Evolutionary conservation across 1,284 basidiomycete genomes (phyloP), one percentile per base, ranked within the genome.

Genomic region (Veloporphyrellus conicus): DNA sequence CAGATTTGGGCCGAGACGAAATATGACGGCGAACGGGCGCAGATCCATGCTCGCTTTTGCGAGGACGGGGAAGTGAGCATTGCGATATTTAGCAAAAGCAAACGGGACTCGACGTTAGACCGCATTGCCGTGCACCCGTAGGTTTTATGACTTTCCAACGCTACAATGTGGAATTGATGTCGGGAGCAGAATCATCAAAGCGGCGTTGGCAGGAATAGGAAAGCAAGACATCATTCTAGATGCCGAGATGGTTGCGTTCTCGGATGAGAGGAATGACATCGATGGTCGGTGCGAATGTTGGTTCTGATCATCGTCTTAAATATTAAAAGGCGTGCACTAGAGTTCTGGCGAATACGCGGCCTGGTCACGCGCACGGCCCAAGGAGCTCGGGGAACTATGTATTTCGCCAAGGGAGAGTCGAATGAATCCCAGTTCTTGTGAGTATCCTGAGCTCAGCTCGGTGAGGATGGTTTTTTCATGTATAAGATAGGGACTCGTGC

Each of bases 11-110:
- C 84, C 1, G 92, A 95, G 68, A 90, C 82, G 2, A 94, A 95
- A 66, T 92, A 93, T 62, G 92, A 94, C 53, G 92, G 92, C 6
- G 91, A 93, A 64, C 76, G 90, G 60, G 87, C 81, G 49, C 92
- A 95, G 61, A 90, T 93, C 23, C 92, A 95, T 59, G 76, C 92
- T 20, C 71, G 83, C 54, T 59, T 83, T 4, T 53, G 61, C 6
- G 58, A 60, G 4, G 63, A 69, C 6, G 62, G 64, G 0, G 52
- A 58, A 4, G 68, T 77, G 2, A 68, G 68, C 10, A 83, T 94
- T 48, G 81, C 70, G 1, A 88, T 94, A 32, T 92, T 85, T 62
- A 91, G 87, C 70, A 93, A 95, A 67, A 90, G 84, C 53, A 84
- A 80, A 51, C 69, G 91, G 15, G 78, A 93, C 56, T 90, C 86